Base-by-base conservation (phyloP, 1,284 basidiomycete species). In the Cutaneotrichosporon sp. region DNA sequence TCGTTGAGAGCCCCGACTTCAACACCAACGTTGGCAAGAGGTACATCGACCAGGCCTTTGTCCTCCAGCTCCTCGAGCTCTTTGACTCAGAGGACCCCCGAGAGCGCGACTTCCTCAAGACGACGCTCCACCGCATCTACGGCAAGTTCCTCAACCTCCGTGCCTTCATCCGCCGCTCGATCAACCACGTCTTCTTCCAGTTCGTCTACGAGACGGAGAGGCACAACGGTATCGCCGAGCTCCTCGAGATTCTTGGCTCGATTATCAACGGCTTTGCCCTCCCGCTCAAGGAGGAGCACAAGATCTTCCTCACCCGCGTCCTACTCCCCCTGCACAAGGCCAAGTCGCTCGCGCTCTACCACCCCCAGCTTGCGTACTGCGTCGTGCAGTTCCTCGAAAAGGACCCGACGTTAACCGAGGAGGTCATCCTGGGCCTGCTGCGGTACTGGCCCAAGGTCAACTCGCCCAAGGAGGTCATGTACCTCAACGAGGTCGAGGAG, bases 391-490 rank as follows among this genome's bases (percentile, higher is more conserved):
- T 98, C 83, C 81, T 99, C 64, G 97, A 99, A 79, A 99, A 99
- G 83, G 97, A 99, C 72, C 86, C 92, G 2, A 79, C 85, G 4
- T 84, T 99, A 58, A 97, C 95, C 22, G 92, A 98, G 80, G 95
- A 98, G 60, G 97, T 99, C 38, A 89, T 99, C 77, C 82, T 95
- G 59, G 97, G 97, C 20, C 83, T 99, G 22, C 84, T 99, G 75
- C 90, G 91, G 75, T 99, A 87, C 82, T 99, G 97, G 97, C 97
- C 97, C 49, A 99, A 99, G 81, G 95, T 99, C 72, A 99, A 99
- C 81, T 95, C 92, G 52, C 95, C 94, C n/a, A 99, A 99, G 81
- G 97, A 99, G 79, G 97, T 99, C 81, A 99, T 99, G 97, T 99
- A 93, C 83, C 84, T 99, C 67, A 99, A 98, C 81, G 97, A 99